A percentile compares a stretch with the other conserved stretches of the same genome.
Conservation (phyloP, 2,329 filamentous ascomycete genomes). For the Apiospora malaysiana region DNA sequence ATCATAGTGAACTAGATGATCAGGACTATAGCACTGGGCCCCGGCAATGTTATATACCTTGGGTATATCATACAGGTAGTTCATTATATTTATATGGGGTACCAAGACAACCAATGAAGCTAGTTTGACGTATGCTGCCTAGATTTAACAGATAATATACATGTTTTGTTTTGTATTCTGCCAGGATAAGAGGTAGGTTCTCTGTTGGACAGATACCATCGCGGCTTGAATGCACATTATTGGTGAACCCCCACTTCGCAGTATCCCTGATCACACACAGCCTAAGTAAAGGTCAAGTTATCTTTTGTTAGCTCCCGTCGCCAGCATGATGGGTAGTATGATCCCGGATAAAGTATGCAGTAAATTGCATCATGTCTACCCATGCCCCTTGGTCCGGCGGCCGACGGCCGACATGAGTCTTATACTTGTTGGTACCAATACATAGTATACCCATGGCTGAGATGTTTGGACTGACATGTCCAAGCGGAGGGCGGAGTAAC, state of each 20-base stretch:
- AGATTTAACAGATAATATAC: too few relatives aligned
- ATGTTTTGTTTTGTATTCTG: too few relatives aligned
- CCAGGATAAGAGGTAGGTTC: not conserved
- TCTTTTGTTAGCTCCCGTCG: not conserved
- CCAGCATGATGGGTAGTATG: not conserved
- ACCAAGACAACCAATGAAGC: not conserved
- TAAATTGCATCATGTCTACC: not conserved
- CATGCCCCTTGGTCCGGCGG: not conserved
- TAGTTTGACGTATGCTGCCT: too few relatives aligned
- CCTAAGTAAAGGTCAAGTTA: not conserved
- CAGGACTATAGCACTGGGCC: not conserved
- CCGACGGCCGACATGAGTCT: not conserved
- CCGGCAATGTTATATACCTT: too few relatives aligned
- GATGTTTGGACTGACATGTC: not conserved
- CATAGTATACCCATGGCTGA: too few relatives aligned
- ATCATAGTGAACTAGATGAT: not conserved
- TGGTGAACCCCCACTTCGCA: constrained; percentile 7
- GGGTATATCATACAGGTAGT: not conserved
- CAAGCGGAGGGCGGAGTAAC: not conserved
- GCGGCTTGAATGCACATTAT: not conserved
- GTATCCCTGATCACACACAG: not conserved
- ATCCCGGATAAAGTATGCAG: not conserved
- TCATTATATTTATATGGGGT: not conserved
- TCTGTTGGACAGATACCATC: not conserved
- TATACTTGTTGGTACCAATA: not conserved